Conservation (phyloP, 345 rosid genomes). For the Cardamine resedifolia region DNA sequence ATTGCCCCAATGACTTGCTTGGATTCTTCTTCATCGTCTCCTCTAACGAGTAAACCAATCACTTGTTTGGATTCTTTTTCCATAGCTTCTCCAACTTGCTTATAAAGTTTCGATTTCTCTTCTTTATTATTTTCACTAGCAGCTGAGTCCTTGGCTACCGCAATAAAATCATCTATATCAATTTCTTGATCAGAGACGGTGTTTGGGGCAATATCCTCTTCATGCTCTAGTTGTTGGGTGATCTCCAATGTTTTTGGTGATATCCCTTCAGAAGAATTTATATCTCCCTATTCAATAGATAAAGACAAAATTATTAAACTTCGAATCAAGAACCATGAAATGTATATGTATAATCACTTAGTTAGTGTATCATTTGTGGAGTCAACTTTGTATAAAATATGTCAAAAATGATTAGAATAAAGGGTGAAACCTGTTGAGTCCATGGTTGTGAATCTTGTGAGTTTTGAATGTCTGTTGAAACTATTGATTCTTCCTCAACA, state of each 20-base stretch:
- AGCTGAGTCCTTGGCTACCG: constrained; percentile 7
- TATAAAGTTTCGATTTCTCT: not conserved
- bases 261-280: not conserved
- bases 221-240: constrained; percentile 14
- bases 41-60: not conserved
- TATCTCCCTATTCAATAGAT: not conserved
- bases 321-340: constrained; percentile 1
- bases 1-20: not conserved
- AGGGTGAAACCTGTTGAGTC: constrained; percentile 25
- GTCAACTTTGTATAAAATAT: not conserved
- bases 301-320: constrained; percentile 2
- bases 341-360: not conserved
- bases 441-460: constrained; percentile 27
- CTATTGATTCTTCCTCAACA: constrained; percentile 6
- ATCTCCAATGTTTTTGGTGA: constrained; percentile 19
- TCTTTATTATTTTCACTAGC: not conserved
- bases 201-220: not conserved
- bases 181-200: not conserved
- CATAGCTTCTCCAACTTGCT: constrained; percentile 3
- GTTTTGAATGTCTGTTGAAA: not conserved
- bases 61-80: not conserved
- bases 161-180: not conserved
- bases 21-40: constrained; percentile 18
- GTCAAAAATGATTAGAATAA: constrained; percentile 1
- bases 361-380: not conserved